Conservation (phyloP, 2,329 filamentous ascomycete species). For the Trichoderma sp. region DNA sequence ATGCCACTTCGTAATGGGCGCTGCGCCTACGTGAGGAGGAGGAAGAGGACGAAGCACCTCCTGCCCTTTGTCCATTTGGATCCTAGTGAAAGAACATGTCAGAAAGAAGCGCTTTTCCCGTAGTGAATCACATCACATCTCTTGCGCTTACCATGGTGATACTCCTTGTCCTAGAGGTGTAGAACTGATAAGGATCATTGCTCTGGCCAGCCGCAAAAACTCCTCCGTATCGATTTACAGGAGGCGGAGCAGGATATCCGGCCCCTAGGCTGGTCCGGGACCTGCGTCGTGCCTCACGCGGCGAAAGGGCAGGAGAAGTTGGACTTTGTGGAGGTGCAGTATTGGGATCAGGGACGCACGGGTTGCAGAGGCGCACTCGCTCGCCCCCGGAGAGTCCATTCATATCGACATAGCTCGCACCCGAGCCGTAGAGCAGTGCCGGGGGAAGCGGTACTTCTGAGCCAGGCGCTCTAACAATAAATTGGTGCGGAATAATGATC, state of each 20-base stretch:
- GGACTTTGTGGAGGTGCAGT: conserved; percentile 53
- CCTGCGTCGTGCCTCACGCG: conserved; percentile 42
- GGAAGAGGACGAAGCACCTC: conserved; percentile 28
- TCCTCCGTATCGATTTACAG: conserved; percentile 35
- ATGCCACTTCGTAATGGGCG: conserved; percentile 33
- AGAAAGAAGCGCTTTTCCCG: neutral
- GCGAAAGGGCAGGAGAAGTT: conserved; percentile 34
- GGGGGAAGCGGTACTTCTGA: conserved; percentile 40
- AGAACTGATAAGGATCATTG: conserved; percentile 38
- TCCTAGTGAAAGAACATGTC: conserved; percentile 19
- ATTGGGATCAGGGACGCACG: conserved; percentile 62
- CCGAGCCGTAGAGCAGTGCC: conserved; percentile 38
- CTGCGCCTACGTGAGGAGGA: conserved; percentile 31
- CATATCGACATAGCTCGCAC: conserved; percentile 42
- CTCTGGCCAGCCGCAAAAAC: conserved; percentile 36
- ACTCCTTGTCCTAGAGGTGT: conserved; percentile 41
- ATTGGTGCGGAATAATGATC: conserved; percentile 91
- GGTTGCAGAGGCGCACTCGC: conserved; percentile 59
- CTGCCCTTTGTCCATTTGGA: conserved; percentile 24
- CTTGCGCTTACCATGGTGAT: conserved; percentile 47
- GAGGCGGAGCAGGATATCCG: conserved; percentile 30
- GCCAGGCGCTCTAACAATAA: conserved; percentile 77
- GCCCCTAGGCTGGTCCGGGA: conserved; percentile 46
- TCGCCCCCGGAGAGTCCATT: conserved; percentile 53
- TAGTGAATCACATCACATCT: neutral